These are phyloP conservation scores for Mycena amicta DNA, from an alignment of 768 basidiomycete genomes.

Conservation along the genomic window DNA sequence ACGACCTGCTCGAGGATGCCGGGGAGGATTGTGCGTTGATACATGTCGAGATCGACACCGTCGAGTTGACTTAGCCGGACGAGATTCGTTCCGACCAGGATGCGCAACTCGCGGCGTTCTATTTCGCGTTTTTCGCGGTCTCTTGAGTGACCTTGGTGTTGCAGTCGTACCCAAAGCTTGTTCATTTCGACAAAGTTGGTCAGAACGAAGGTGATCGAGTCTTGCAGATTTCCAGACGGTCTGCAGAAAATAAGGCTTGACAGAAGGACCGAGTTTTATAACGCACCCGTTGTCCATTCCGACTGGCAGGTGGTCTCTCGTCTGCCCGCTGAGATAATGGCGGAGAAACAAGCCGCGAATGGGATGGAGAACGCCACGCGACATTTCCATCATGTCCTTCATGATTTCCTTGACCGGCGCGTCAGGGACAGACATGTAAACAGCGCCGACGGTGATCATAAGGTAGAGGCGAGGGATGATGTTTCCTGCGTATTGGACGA, in stretches of 20 bases:
- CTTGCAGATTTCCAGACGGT: constrained; percentile 86
- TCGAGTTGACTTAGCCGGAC: constrained; percentile 95
- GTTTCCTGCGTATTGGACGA: constrained; percentile 99
- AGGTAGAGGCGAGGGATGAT: constrained; percentile 93
- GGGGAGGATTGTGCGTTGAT: constrained; percentile 83
- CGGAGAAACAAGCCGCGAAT: constrained; percentile 93
- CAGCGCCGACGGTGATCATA: constrained; percentile 99
- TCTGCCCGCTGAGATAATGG: constrained; percentile 97
- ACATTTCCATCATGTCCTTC: constrained; percentile 99
- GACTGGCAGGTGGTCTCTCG: constrained; percentile 92
- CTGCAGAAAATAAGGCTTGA: constrained; percentile 40
- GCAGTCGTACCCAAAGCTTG: constrained; percentile 98
- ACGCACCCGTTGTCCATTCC: constrained; percentile 79
- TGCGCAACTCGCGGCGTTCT: constrained; percentile 92
- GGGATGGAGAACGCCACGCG: constrained; percentile 95
- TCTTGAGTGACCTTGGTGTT: constrained; percentile 95
- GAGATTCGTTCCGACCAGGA: constrained; percentile 96
- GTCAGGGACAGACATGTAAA: constrained; percentile 98
- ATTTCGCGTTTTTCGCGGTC: constrained; percentile 97
- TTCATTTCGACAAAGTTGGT: constrained; percentile 99
- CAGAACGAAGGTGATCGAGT: constrained; percentile 93
- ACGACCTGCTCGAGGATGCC: constrained; percentile 96
- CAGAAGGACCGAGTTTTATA: constrained; percentile 1
- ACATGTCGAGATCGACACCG: constrained; percentile 94
- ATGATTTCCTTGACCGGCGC: constrained; percentile 99